phyloP scores from a whole-genome alignment of 371 early-diverging fungal genomes.

The Mucor piriformis region DNA sequence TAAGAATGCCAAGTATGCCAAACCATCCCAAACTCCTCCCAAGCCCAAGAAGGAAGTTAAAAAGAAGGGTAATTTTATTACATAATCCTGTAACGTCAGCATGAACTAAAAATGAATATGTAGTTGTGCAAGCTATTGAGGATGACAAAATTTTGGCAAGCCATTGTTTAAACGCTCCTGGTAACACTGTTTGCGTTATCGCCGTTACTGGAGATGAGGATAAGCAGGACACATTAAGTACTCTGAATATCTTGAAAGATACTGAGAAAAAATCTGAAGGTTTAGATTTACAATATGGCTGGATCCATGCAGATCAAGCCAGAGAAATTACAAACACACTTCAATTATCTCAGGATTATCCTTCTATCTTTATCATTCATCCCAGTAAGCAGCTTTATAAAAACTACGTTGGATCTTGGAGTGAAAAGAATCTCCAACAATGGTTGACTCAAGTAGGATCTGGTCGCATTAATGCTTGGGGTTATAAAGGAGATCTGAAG shows the following conservation, averaged over 20 bases:
- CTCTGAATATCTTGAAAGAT: conserved; percentile 57
- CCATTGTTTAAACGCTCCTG: conserved; percentile 17
- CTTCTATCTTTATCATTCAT: conserved; percentile 68
- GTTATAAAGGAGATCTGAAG: conserved; percentile 34
- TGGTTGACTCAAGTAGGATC: conserved; percentile 54
- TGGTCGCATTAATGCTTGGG: conserved; percentile 50
- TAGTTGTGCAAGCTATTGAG: conserved; percentile 21
- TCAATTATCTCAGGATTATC: conserved; percentile 72
- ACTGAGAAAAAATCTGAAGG: conserved; percentile 30
- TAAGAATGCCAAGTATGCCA: neutral
- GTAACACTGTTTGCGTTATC: conserved; percentile 54
- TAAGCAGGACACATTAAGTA: conserved; percentile 51
- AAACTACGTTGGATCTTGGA: conserved; percentile 74
- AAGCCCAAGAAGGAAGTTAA: conserved; percentile 3
- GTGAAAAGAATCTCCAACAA: conserved; percentile 55
- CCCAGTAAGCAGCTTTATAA: conserved; percentile 67
- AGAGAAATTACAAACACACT: conserved; percentile 59
- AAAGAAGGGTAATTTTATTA: conserved; percentile 20
- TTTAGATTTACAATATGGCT: conserved; percentile 52
- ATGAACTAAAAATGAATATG: neutral
- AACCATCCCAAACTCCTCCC: conserved; percentile 15
- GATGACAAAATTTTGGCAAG: conserved; percentile 12
- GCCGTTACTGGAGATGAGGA: conserved; percentile 67
- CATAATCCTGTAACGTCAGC: neutral
- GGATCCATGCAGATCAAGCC: conserved; percentile 70